Conservation (phyloP, 768 basidiomycete species). For the Plicaturopsis crispa region DNA sequence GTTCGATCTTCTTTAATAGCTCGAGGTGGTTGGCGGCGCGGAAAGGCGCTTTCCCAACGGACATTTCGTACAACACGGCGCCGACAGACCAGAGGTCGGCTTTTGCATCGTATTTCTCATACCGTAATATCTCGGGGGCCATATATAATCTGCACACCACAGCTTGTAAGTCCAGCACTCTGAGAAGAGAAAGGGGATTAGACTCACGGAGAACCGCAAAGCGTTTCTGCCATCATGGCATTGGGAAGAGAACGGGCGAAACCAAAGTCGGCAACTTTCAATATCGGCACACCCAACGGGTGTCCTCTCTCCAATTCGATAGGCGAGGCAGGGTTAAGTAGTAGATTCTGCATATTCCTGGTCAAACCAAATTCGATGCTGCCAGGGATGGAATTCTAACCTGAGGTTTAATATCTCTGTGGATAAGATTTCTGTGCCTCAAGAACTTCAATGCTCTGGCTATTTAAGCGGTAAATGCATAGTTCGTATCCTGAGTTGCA, state of each 20-base stretch:
- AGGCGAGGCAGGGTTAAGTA: conserved; percentile 75
- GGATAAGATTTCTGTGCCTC: conserved; percentile 82
- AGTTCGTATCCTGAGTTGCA: neutral
- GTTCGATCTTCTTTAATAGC: conserved; percentile 86
- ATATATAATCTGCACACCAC: conserved; percentile 70
- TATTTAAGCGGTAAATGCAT: conserved; percentile 20
- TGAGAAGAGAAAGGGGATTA: neutral
- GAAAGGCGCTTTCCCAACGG: conserved; percentile 89
- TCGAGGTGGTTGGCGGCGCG: conserved; percentile 96
- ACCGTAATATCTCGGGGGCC: conserved; percentile 96
- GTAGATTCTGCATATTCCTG: conserved; percentile 61
- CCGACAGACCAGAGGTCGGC: conserved; percentile 99
- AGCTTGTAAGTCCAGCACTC: conserved; percentile 1
- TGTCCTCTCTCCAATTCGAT: conserved; percentile 83
- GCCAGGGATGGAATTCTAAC: conserved; percentile 21
- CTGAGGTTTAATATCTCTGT: conserved; percentile 97
- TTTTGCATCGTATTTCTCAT: conserved; percentile 97
- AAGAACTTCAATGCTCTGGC: conserved; percentile 93
- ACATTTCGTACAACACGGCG: conserved; percentile 94
- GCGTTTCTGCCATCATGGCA: conserved; percentile 92
- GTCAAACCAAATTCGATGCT: neutral
- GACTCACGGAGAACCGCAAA: conserved; percentile 93
- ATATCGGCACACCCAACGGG: conserved; percentile 85
- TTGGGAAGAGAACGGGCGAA: conserved; percentile 91
- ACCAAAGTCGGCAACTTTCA: conserved; percentile 98